phyloP scores from a whole-genome alignment of 306 rosid genomes.

The Trifolium dubium region DNA sequence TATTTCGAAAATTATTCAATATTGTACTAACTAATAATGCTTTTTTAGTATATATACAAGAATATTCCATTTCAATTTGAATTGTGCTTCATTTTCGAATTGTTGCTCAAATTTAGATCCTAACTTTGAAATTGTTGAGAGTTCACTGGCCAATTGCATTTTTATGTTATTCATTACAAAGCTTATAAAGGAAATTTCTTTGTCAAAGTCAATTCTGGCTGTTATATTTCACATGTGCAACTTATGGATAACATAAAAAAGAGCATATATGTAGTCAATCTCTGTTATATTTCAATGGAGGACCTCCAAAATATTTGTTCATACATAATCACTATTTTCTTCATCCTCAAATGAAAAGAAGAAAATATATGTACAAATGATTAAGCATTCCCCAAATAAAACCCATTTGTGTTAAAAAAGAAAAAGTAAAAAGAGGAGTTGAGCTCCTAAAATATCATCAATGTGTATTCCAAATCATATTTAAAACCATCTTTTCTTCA shows the following conservation, averaged over 20 bases:
- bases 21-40: too few relatives aligned
- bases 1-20: too few relatives aligned
- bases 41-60: too few relatives aligned
- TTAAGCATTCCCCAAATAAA: not conserved
- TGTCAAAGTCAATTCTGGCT: too few relatives aligned
- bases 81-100: too few relatives aligned
- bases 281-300: not conserved
- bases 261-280: not conserved
- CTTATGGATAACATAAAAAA: not conserved
- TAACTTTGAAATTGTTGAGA: too few relatives aligned
- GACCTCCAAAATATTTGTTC: not conserved
- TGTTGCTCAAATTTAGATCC: too few relatives aligned
- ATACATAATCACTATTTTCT: conserved; percentile 18
- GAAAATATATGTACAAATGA: conserved; percentile 28
- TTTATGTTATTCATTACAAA: too few relatives aligned
- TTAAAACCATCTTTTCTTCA: not conserved
- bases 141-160: too few relatives aligned
- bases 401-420: not conserved
- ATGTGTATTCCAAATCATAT: not conserved
- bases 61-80: too few relatives aligned
- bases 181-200: too few relatives aligned
- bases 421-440: not conserved
- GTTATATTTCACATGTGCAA: not conserved
- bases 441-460: not conserved
- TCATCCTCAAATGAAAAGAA: conserved; percentile 23